Evolutionary conservation across 257 asterid genomes (phyloP).

Genomic region (Gynochthodes officinalis): DNA sequence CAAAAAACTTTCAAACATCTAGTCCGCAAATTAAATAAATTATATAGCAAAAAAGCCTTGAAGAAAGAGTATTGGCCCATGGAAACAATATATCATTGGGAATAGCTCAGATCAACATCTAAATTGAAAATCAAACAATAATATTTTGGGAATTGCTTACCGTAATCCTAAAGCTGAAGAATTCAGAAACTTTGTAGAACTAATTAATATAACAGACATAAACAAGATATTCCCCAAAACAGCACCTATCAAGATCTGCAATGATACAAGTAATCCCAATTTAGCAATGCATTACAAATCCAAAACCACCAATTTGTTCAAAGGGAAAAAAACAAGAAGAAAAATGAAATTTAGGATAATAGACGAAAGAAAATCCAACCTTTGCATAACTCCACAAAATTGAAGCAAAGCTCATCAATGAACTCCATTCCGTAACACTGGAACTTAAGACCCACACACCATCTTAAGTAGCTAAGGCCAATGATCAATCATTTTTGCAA

Average conservation of each 20-base stretch:
- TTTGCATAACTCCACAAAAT: conserved; percentile 38
- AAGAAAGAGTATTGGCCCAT: too few relatives aligned
- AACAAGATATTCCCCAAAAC: conserved; percentile 53
- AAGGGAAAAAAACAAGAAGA: neutral
- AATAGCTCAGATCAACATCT: neutral
- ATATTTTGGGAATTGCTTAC: conserved; percentile 32
- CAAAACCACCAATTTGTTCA: neutral
- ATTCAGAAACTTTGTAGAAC: conserved; percentile 43
- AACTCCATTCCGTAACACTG: conserved; percentile 33
- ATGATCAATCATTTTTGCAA: neutral
- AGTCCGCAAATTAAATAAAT: too few relatives aligned
- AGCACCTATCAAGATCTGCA: conserved; percentile 50
- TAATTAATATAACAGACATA: conserved; percentile 33
- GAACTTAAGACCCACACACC: conserved; percentile 46
- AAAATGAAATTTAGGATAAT: neutral
- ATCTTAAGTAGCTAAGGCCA: conserved; percentile 56
- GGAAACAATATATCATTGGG: too few relatives aligned
- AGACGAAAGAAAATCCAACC: conserved; percentile 32
- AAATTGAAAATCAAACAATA: neutral
- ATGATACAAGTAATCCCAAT: conserved; percentile 5
- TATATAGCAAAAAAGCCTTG: too few relatives aligned
- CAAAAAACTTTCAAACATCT: too few relatives aligned
- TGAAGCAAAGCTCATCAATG: conserved; percentile 33
- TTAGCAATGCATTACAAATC: neutral
- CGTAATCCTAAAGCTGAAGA: conserved; percentile 34